These are phyloP conservation scores for Metschnikowia cubensis DNA, from an alignment of 805 yeast genomes.

Conservation along the genomic window DNA sequence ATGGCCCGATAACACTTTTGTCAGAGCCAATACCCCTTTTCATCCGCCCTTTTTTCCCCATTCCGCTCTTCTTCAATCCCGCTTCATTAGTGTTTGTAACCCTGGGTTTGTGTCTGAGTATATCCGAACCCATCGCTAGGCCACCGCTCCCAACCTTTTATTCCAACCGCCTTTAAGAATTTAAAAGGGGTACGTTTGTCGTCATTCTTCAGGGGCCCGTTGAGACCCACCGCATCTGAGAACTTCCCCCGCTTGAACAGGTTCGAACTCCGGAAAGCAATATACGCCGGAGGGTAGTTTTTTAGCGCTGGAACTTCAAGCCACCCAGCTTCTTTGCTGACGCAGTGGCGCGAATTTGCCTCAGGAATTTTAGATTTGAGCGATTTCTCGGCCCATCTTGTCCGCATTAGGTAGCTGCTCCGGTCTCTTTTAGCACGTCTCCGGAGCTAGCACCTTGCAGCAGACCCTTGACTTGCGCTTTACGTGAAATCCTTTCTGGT, in stretches of 20 bases:
- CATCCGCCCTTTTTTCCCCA: background rate
- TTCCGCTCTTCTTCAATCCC: background rate
- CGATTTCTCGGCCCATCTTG: background rate
- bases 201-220: too few species aligned
- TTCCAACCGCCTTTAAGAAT: too few species aligned
- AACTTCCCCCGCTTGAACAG: background rate
- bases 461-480: background rate
- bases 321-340: background rate
- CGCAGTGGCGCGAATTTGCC: background rate
- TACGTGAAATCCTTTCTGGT: background rate
- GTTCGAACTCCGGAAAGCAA: background rate
- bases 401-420: background rate
- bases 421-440: background rate
- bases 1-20: background rate
- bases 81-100: too few species aligned
- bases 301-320: background rate
- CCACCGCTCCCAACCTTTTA: too few species aligned
- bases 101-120: too few species aligned
- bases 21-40: background rate
- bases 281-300: background rate
- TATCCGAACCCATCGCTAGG: too few species aligned
- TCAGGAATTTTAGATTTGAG: background rate
- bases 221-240: too few species aligned
- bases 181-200: too few species aligned
- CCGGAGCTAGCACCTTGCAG: background rate